Evolutionary conservation across 2,329 filamentous ascomycete species (phyloP), one percentile per base, ranked within the genome.

Genomic region (Fusarium sp.): DNA sequence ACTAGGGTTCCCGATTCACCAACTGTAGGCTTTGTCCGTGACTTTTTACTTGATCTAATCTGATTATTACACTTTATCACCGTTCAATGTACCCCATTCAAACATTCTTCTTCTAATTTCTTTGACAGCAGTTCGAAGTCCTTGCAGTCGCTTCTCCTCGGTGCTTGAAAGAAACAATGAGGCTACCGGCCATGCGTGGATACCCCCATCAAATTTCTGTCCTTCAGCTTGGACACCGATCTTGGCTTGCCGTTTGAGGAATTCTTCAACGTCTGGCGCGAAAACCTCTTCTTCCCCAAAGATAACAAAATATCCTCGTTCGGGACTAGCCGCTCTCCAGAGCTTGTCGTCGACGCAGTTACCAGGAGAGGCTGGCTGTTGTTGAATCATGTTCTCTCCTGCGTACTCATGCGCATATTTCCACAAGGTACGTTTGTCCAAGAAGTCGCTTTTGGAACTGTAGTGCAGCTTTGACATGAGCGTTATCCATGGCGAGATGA

Each of bases 161-260:
- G 82, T 82, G 48, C 79, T 81, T 46, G 86, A 84, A 28, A 89
- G 77, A 73, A 89, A 88, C n/a, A 88, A 74, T 48, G 84, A 84
- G 12, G 90, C 91, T 21, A 97, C 90, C 0, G 93, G 92, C 93
- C 93, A 97, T 13, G 90, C 93, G 78, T 97, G 93, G 61, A 96
- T 90, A 4, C 88, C 90, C 16, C 88, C 90, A 28, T 84, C 80
- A 70, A 92, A 89, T 74, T 88, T 87, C 72, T 87, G 82, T 58
- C 83, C 84, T 56, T 84, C 82, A n/a, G 91, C 84, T 40, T 85
- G 77, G 34, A 88, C 79, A 5, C 85, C 85, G 16, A 85, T 82
- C 51, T 83, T 84, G 60, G 83, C 81, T 59, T 93, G 82, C 30
- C 87, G 79, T 14, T 80, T 78, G 14, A 92, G 82, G 63, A 93